Percentiles rank a stretch among this genome's conserved stretches.
phyloP scores from a whole-genome alignment of 164 flowering plant genomes.

The Vitis rupestris region DNA sequence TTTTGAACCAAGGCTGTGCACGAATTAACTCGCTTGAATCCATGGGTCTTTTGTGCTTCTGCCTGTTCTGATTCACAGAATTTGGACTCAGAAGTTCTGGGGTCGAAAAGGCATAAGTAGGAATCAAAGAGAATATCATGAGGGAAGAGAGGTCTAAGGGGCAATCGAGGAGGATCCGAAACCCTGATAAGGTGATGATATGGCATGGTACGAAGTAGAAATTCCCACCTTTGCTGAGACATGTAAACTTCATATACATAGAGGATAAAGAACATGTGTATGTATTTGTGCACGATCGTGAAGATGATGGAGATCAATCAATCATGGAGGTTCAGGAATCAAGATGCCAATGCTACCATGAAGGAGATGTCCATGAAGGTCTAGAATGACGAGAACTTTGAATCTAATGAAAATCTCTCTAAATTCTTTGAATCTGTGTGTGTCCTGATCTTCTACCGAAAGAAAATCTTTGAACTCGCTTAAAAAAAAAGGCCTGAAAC shows the following conservation, averaged over 20 bases:
- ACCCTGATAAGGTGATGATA: conserved; percentile 50
- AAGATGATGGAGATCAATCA: too few species aligned
- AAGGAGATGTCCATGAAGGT: too few species aligned
- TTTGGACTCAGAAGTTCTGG: not conserved
- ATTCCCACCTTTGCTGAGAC: conserved; percentile 56
- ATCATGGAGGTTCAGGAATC: too few species aligned
- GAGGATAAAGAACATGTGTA: too few species aligned
- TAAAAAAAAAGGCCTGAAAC: too few species aligned
- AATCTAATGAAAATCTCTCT: too few species aligned
- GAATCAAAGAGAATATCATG: conserved; percentile 64
- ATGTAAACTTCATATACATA: conserved; percentile 17
- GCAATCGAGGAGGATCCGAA: conserved; percentile 68
- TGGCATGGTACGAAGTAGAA: conserved; percentile 56
- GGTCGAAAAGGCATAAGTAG: conserved; percentile 2
- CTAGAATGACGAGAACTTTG: too few species aligned
- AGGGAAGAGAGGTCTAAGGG: conserved; percentile 85
- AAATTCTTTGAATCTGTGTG: too few species aligned
- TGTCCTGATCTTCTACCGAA: too few species aligned
- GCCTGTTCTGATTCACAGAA: conserved; percentile 29
- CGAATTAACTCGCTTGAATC: conserved; percentile 40
- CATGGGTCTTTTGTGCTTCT: conserved; percentile 35
- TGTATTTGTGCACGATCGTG: too few species aligned
- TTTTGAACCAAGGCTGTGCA: conserved; percentile 77
- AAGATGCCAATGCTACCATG: too few species aligned
- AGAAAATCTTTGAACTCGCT: too few species aligned